phyloP scores from a whole-genome alignment of 805 yeast genomes.

The Myxozyma nipponensis region DNA sequence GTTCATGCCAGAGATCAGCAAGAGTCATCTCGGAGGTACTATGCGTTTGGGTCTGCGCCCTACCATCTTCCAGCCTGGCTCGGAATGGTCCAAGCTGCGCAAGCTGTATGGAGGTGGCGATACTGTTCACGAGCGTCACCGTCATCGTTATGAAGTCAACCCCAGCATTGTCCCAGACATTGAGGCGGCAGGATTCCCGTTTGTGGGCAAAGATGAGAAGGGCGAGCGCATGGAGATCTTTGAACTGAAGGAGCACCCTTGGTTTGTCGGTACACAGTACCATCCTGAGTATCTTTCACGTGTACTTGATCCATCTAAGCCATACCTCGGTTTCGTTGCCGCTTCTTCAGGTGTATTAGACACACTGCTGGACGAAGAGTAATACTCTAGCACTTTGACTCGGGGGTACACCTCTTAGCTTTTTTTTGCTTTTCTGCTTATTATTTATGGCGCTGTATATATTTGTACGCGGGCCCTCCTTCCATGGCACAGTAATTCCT shows the following conservation, averaged over 20 bases:
- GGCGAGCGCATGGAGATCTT: slow-evolving; percentile 91
- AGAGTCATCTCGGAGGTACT: slow-evolving; percentile 94
- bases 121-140: slow-evolving; percentile 84
- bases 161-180: slow-evolving; percentile 70
- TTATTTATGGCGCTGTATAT: not conserved
- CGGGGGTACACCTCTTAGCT: not conserved
- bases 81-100: slow-evolving; percentile 68
- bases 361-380: slow-evolving; percentile 47
- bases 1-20: slow-evolving; percentile 98
- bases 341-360: slow-evolving; percentile 85
- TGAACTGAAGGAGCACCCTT: slow-evolving; percentile 83
- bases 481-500: too few species aligned
- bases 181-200: slow-evolving; percentile 75
- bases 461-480: not conserved
- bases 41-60: slow-evolving; percentile 97
- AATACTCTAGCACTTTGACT: not conserved
- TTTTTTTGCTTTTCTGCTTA: not conserved
- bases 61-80: slow-evolving; percentile 67
- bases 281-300: slow-evolving; percentile 98
- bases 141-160: slow-evolving; percentile 97
- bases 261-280: slow-evolving; percentile 92
- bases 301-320: slow-evolving; percentile 94
- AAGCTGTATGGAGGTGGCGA: slow-evolving; percentile 64
- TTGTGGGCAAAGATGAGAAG: slow-evolving; percentile 90
- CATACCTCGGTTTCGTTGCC: slow-evolving; percentile 93